These are phyloP conservation scores for Yarrowia sp. DNA, from an alignment of 805 yeast genomes.

Conservation along the genomic window DNA sequence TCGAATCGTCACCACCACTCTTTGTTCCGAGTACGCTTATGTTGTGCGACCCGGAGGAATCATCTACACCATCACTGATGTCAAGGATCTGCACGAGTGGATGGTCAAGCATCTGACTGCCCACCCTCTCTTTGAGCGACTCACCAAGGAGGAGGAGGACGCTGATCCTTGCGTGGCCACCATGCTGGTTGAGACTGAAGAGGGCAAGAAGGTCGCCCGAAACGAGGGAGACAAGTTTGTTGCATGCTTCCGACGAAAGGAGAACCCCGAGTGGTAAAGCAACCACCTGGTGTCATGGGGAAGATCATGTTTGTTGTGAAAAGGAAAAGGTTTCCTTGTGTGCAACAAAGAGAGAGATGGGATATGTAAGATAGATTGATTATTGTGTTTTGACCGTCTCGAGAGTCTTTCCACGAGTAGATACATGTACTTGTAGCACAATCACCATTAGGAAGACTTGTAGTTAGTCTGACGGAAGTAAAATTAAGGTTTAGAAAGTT, in stretches of 20 bases:
- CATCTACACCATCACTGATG: conserved; percentile 93
- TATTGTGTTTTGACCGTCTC: background rate
- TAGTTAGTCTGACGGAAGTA: no score
- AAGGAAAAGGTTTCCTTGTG: no score
- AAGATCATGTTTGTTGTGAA: no score
- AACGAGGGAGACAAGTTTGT: conserved; percentile 83
- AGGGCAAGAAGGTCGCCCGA: conserved; percentile 93
- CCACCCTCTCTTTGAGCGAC: conserved; percentile 87
- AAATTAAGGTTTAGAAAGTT: no score
- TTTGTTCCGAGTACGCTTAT: conserved; percentile 88
- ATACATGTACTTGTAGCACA: no score
- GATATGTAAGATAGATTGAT: conserved; percentile 4
- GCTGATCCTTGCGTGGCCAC: conserved; percentile 77
- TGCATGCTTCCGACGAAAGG: conserved; percentile 77
- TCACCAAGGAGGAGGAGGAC: conserved; percentile 73
- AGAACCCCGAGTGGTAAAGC: conserved; percentile 29
- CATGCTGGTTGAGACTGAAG: conserved; percentile 94
- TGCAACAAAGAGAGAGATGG: no score
- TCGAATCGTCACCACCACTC: conserved; percentile 85
- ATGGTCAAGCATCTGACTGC: conserved; percentile 89
- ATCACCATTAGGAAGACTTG: no score
- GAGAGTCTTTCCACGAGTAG: no score
- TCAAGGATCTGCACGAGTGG: conserved; percentile 89
- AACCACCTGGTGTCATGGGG: no score
- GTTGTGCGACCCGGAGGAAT: conserved; percentile 84